These are phyloP conservation scores for Anthostomella pinea DNA, from an alignment of 2,329 filamentous ascomycete species.

Conservation along the genomic window DNA sequence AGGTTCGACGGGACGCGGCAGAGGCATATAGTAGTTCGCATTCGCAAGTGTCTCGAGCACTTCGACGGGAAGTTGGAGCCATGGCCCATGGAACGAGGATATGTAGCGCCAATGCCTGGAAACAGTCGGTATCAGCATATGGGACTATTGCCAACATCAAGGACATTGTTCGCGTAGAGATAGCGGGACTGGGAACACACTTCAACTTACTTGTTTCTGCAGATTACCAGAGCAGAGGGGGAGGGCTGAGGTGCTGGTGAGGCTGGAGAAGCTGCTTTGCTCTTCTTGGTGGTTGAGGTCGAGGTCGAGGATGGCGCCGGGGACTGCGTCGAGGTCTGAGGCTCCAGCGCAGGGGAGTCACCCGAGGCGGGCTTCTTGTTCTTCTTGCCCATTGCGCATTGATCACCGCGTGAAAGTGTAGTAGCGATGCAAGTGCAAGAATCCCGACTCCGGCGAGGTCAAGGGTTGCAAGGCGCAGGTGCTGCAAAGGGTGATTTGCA, in stretches of 20 bases:
- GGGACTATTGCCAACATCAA: slow-evolving; percentile 13
- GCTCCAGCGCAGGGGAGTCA: slow-evolving; percentile 23
- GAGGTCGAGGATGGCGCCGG: slow-evolving; percentile 17
- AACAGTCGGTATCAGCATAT: slow-evolving; percentile 4
- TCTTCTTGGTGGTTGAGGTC: slow-evolving; percentile 19
- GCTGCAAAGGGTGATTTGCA: no score
- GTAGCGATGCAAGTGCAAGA: no score
- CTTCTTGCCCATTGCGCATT: slow-evolving; percentile 45
- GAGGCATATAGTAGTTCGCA: slow-evolving; percentile 74
- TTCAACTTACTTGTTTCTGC: slow-evolving; percentile 64
- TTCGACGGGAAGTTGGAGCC: slow-evolving; percentile 76
- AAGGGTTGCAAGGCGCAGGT: no score
- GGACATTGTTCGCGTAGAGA: slow-evolving; percentile 1
- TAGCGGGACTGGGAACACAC: slow-evolving; percentile 9
- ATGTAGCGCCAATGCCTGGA: slow-evolving; percentile 80
- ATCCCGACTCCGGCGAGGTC: no score
- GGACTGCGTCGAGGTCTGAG: slow-evolving; percentile 19
- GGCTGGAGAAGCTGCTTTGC: slow-evolving; percentile 9
- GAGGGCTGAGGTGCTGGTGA: slow-evolving; percentile 30
- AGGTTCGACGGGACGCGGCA: slow-evolving; percentile 74
- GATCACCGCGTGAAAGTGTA: no score
- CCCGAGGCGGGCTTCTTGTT: slow-evolving; percentile 39
- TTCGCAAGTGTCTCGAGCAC: slow-evolving; percentile 76
- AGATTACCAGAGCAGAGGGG: slow-evolving; percentile 55
- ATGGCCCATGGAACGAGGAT: slow-evolving; percentile 78